A percentile compares a stretch with the other conserved stretches of the same genome.
These are phyloP conservation scores for Lachnellula occidentalis DNA, from an alignment of 2,329 filamentous ascomycete species.

Conservation along the genomic window DNA sequence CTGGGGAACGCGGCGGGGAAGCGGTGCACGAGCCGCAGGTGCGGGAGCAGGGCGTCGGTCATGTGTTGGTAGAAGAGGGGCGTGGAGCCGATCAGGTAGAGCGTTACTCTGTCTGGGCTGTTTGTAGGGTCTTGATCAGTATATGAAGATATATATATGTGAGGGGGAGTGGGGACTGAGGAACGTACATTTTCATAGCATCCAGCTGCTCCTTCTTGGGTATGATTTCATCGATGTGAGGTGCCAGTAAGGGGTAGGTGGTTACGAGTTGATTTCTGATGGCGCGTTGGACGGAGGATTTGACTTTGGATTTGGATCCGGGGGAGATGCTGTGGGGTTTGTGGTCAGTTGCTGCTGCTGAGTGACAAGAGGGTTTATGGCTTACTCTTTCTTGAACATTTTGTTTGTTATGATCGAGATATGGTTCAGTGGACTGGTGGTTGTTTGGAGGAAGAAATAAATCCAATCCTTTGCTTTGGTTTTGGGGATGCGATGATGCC, in stretches of 20 bases:
- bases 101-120: conserved; percentile 76
- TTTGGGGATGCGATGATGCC: not conserved
- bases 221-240: conserved; percentile 87
- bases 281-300: conserved; percentile 86
- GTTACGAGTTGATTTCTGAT: conserved; percentile 78
- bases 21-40: conserved; percentile 82
- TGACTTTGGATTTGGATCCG: conserved; percentile 89
- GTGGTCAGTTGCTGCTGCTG: conserved; percentile 14
- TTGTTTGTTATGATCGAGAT: conserved; percentile 26
- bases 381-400: conserved; percentile 94
- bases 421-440: not conserved
- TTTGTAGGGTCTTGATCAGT: not conserved
- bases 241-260: conserved; percentile 79
- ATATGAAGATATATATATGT: not conserved
- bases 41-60: conserved; percentile 69
- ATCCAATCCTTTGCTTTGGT: too few species aligned
- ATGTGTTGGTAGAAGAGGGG: conserved; percentile 91
- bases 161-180: not conserved
- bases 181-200: conserved; percentile 70
- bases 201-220: conserved; percentile 92
- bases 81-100: conserved; percentile 73
- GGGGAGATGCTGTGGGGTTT: conserved; percentile 57
- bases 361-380: conserved; percentile 13
- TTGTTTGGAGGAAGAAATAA: not conserved
- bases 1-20: conserved; percentile 81